These are phyloP conservation scores for Claviceps monticola DNA, from an alignment of 2,329 filamentous ascomycete species.

Conservation along the genomic window DNA sequence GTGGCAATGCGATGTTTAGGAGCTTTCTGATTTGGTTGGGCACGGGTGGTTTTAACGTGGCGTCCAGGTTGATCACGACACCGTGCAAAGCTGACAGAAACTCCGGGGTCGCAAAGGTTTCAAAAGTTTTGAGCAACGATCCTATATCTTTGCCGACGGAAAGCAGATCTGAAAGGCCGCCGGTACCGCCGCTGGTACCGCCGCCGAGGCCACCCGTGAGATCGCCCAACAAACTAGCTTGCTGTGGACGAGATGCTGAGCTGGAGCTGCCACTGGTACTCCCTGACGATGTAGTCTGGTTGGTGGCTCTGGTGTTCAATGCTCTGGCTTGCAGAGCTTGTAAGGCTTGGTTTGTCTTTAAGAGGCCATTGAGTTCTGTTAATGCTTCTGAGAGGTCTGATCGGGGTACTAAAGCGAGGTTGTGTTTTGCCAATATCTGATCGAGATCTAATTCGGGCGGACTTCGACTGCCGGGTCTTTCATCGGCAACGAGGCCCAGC, in stretches of 20 bases:
- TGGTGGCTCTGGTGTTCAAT: neutral
- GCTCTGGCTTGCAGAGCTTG: constrained; percentile 4
- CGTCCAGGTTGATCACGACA: constrained; percentile 25
- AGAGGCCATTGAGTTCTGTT: constrained; percentile 26
- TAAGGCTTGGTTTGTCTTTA: constrained; percentile 16
- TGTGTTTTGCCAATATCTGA: constrained; percentile 27
- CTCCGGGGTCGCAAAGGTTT: constrained; percentile 19
- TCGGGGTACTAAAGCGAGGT: constrained; percentile 29
- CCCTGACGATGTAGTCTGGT: neutral
- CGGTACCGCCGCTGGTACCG: constrained; percentile 12
- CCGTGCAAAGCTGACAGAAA: constrained; percentile 27
- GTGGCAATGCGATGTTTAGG: constrained; percentile 15
- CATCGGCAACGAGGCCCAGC: constrained; percentile 18
- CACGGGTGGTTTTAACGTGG: constrained; percentile 23
- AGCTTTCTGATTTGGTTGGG: constrained; percentile 16
- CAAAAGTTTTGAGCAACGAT: constrained; percentile 2
- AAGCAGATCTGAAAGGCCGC: constrained; percentile 12
- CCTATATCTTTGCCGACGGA: constrained; percentile 14
- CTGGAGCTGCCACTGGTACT: neutral
- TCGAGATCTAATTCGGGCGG: constrained; percentile 24
- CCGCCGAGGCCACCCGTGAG: constrained; percentile 8
- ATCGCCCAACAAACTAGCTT: constrained; percentile 5
- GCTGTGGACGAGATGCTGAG: constrained; percentile 1
- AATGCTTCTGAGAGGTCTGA: constrained; percentile 31
- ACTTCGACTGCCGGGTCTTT: constrained; percentile 10